A percentile compares a stretch with the other conserved stretches of the same genome.
These are phyloP conservation scores for Fusarium xyrophilum DNA, from an alignment of 2,329 filamentous ascomycete species.

Conservation along the genomic window DNA sequence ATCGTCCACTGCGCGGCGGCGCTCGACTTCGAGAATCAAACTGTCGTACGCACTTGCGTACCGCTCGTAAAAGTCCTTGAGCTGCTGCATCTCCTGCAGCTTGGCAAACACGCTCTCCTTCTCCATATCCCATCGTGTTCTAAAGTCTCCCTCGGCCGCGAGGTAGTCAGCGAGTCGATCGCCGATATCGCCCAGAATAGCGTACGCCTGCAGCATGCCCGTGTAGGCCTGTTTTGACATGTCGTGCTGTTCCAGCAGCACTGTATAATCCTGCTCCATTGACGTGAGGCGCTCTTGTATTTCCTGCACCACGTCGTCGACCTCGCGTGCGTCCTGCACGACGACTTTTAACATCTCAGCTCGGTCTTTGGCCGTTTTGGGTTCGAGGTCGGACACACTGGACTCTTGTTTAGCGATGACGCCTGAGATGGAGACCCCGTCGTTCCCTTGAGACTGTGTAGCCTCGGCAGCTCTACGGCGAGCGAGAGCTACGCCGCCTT, in stretches of 20 bases:
- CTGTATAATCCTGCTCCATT: conserved; percentile 75
- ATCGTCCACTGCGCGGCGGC: conserved; percentile 75
- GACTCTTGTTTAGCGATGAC: conserved; percentile 67
- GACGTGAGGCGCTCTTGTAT: conserved; percentile 77
- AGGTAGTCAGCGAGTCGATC: conserved; percentile 70
- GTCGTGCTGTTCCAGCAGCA: conserved; percentile 69
- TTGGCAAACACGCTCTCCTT: conserved; percentile 71
- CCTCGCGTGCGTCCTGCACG: conserved; percentile 70
- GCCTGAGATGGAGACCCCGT: conserved; percentile 68
- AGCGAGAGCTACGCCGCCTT: conserved; percentile 75
- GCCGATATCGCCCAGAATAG: conserved; percentile 71
- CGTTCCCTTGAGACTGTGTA: conserved; percentile 54
- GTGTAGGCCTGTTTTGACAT: conserved; percentile 57
- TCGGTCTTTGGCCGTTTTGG: conserved; percentile 77
- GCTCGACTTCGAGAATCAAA: conserved; percentile 81
- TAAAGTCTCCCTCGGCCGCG: conserved; percentile 69
- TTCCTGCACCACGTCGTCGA: conserved; percentile 70
- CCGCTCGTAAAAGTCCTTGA: conserved; percentile 84
- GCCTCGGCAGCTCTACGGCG: conserved; percentile 72
- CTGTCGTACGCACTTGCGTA: conserved; percentile 86
- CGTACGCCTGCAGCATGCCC: conserved; percentile 68
- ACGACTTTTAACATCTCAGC: conserved; percentile 85
- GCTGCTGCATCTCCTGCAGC: conserved; percentile 76
- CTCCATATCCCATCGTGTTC: conserved; percentile 75
- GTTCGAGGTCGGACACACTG: conserved; percentile 63